Percentiles rank a stretch among this genome's conserved stretches.
Conservation (phyloP, 176 grass and related monocot genomes). For the Oryza meyeriana region DNA sequence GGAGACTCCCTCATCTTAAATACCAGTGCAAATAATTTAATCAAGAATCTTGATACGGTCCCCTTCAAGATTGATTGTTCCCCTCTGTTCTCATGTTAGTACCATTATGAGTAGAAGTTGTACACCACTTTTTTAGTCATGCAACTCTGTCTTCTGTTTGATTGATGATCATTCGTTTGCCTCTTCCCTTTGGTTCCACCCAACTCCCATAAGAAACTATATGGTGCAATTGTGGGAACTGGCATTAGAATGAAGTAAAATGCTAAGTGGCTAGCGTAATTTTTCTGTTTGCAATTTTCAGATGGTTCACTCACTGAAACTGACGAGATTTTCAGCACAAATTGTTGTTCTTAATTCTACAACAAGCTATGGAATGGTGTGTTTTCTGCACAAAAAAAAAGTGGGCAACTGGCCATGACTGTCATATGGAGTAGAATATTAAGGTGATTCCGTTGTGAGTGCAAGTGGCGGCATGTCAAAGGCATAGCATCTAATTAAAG, state of each 20-base stretch:
- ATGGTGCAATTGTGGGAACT: neutral
- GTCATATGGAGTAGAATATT: neutral
- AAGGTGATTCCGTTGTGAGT: neutral
- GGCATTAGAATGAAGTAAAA: neutral
- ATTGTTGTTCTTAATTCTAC: neutral
- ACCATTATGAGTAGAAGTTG: neutral
- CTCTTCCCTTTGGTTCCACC: neutral
- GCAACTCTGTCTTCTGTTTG: neutral
- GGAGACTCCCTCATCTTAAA: conserved; percentile 23
- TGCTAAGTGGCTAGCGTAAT: neutral
- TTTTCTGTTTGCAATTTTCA: neutral
- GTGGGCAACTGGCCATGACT: conserved; percentile 1
- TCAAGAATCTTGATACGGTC: conserved; percentile 24
- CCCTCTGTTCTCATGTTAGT: conserved; percentile 15
- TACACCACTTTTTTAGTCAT: conserved; percentile 5
- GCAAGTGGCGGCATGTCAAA: conserved; percentile 13
- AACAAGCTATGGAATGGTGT: neutral
- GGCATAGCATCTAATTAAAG: neutral
- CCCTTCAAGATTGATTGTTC: conserved; percentile 25
- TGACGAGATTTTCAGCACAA: neutral
- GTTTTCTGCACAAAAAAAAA: neutral
- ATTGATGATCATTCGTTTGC: neutral
- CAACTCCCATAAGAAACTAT: neutral
- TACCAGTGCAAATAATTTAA: neutral
- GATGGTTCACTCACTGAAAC: neutral